These are phyloP conservation scores for Nepenthes gracilis DNA, from an alignment of 148 eudicot species.

Conservation along the genomic window DNA sequence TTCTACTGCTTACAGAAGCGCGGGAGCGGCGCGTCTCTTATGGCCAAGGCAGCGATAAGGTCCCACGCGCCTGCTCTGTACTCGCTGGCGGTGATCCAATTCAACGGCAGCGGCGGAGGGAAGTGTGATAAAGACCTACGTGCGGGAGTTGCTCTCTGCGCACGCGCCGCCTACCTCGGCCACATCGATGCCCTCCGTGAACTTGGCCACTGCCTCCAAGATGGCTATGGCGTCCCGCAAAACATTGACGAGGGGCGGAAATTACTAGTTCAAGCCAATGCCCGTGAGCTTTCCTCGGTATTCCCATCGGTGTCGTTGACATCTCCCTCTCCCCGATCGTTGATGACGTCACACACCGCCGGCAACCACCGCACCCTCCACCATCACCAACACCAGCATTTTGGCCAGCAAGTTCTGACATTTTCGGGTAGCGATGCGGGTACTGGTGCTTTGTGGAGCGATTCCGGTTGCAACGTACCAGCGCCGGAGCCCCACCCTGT, in stretches of 20 bases:
- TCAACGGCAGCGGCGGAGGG: conserved; percentile 37
- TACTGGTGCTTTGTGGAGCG: conserved; percentile 7
- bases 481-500: conserved; percentile 23
- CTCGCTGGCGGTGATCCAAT: conserved; percentile 36
- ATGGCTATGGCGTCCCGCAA: conserved; percentile 31
- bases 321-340: not conserved
- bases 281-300: conserved; percentile 18
- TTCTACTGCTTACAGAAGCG: conserved; percentile 31
- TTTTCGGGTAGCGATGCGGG: not conserved
- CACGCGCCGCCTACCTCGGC: conserved; percentile 32
- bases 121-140: conserved; percentile 24
- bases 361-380: not conserved
- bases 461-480: conserved; percentile 13
- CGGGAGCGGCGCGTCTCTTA: conserved; percentile 21
- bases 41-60: conserved; percentile 33
- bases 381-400: not conserved
- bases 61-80: conserved; percentile 28
- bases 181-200: conserved; percentile 30
- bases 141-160: conserved; percentile 26
- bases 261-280: conserved; percentile 27
- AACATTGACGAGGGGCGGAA: conserved; percentile 18
- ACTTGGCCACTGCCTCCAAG: conserved; percentile 42
- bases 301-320: conserved; percentile 2
- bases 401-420: not conserved
- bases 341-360: not conserved